These are phyloP conservation scores for Immersiporthe knoxdaviesiana DNA, from an alignment of 2,329 filamentous ascomycete species.

Conservation along the genomic window DNA sequence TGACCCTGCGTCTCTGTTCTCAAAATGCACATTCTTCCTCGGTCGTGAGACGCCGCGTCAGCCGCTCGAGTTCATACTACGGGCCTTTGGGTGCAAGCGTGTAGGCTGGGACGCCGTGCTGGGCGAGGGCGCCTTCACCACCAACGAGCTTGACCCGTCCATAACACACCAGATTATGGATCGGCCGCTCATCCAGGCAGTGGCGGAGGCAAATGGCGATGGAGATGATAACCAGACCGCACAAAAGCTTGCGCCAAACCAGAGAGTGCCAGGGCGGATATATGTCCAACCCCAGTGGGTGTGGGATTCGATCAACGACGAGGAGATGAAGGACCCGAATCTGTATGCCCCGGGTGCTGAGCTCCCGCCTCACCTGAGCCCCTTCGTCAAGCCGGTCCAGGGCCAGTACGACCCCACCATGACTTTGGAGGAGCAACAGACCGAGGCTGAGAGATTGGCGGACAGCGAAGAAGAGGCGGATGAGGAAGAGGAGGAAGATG, in stretches of 20 bases:
- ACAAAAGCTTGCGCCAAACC: constrained; percentile 62
- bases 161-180: constrained; percentile 98
- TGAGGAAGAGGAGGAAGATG: constrained; percentile 42
- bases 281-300: constrained; percentile 99
- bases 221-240: constrained; percentile 65
- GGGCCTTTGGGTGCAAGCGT: constrained; percentile 92
- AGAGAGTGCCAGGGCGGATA: constrained; percentile 83
- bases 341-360: constrained; percentile 88
- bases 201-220: constrained; percentile 52
- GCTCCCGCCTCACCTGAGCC: constrained; percentile 91
- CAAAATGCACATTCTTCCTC: constrained; percentile 87
- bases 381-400: constrained; percentile 86
- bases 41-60: constrained; percentile 92
- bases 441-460: constrained; percentile 78
- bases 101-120: constrained; percentile 93
- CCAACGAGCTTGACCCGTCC: constrained; percentile 80
- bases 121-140: constrained; percentile 90
- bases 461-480: constrained; percentile 53
- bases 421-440: constrained; percentile 83
- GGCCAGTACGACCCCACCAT: constrained; percentile 91
- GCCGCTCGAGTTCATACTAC: constrained; percentile 88
- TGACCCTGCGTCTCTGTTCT: constrained; percentile 77
- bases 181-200: constrained; percentile 73
- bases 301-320: constrained; percentile 95
- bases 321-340: constrained; percentile 83